Conservation (phyloP, 345 rosid genomes). For the Schrenkiella parvula region DNA sequence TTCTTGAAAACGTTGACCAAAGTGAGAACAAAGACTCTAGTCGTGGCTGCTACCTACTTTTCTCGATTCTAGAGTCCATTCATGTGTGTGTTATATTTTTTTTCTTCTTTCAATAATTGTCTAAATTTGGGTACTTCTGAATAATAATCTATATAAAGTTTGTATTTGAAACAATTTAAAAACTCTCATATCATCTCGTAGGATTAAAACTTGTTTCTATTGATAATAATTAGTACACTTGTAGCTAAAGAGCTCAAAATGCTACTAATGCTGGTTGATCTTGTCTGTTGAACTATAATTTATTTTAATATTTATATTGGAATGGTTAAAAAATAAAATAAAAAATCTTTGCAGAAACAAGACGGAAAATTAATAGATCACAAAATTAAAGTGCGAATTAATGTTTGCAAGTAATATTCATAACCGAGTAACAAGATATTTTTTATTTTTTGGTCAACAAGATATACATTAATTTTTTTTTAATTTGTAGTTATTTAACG, state of each 20-base stretch:
- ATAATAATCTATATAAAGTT: not conserved
- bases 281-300: not conserved
- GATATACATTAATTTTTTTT: no score
- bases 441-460: no score
- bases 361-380: not conserved
- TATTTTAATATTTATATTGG: no score
- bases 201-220: not conserved
- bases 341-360: not conserved
- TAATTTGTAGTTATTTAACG: no score
- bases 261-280: not conserved
- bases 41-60: constrained; percentile 27
- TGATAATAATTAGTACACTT: not conserved
- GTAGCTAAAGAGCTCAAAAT: not conserved
- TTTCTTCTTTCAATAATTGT: not conserved
- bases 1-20: no score
- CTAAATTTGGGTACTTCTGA: not conserved
- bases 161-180: not conserved
- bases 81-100: not conserved
- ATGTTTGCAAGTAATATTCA: no score
- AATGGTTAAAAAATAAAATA: not conserved
- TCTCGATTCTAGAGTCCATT: not conserved
- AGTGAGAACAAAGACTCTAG: not conserved
- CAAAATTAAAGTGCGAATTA: not conserved
- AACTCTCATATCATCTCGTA: not conserved
- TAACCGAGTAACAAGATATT: not conserved